Evolutionary conservation across 2,329 filamentous ascomycete species (phyloP).

Genomic region (Torrubiella hemipterigena): DNA sequence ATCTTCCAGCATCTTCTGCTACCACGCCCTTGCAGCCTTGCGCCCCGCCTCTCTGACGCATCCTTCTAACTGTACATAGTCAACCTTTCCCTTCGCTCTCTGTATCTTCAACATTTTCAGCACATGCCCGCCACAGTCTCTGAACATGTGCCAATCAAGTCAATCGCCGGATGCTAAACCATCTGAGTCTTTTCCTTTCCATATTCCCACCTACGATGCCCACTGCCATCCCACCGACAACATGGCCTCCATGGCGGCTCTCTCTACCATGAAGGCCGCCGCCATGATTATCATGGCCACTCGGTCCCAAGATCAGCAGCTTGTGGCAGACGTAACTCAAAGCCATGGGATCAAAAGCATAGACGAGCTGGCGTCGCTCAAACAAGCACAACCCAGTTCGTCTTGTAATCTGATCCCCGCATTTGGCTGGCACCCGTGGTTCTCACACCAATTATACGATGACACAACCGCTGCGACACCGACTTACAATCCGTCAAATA

Average conservation of each 20-base stretch:
- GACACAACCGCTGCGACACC: constrained; percentile 27
- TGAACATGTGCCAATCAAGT: constrained; percentile 4
- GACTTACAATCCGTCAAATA: constrained; percentile 22
- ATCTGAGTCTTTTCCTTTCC: constrained; percentile 48
- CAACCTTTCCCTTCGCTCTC: too few relatives aligned
- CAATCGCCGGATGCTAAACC: neutral
- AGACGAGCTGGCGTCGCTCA: constrained; percentile 8
- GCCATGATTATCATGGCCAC: constrained; percentile 68
- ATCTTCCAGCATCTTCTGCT: too few relatives aligned
- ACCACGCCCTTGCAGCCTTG: too few relatives aligned
- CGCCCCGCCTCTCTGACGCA: too few relatives aligned
- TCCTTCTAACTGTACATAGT: too few relatives aligned
- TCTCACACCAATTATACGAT: constrained; percentile 64
- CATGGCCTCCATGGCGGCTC: constrained; percentile 45
- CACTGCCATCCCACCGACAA: constrained; percentile 80
- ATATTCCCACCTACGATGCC: constrained; percentile 60
- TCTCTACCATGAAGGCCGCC: constrained; percentile 54
- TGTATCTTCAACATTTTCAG: too few relatives aligned
- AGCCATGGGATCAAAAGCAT: constrained; percentile 34
- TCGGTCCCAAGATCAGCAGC: constrained; percentile 59
- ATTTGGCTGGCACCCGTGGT: constrained; percentile 89
- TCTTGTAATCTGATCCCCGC: too few relatives aligned
- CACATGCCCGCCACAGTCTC: too few relatives aligned
- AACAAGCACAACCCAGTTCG: too few relatives aligned
- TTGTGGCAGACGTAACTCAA: constrained; percentile 52